Percentiles rank a stretch among this genome's conserved stretches.
Conservation (phyloP, 225 moss, liverwort and hornwort species). For the Lunularia cruciata region DNA sequence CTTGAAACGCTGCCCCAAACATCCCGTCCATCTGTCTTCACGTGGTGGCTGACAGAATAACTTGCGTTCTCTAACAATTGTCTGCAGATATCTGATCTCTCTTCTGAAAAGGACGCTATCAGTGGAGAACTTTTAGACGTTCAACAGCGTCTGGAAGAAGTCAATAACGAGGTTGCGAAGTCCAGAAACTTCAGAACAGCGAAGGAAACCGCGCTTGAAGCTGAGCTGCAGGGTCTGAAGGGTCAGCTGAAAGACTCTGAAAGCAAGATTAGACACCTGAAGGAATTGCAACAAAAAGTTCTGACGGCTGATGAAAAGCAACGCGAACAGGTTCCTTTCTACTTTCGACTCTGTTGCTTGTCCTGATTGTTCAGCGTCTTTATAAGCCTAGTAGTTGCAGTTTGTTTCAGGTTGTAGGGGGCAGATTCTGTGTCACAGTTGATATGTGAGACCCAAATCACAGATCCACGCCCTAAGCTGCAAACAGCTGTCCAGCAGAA, state of each 20-base stretch:
- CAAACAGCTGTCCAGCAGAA: no score
- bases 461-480: no score
- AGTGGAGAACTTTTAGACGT: conserved; percentile 23
- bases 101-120: conserved; percentile 9
- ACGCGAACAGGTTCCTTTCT: conserved; percentile 33
- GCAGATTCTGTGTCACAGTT: no score
- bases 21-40: no score
- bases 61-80: no score
- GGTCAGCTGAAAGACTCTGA: conserved; percentile 38
- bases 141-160: conserved; percentile 29
- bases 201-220: conserved; percentile 42
- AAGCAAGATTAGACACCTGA: conserved; percentile 31
- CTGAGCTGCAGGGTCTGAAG: conserved; percentile 39
- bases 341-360: not conserved
- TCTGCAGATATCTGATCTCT: conserved; percentile 39
- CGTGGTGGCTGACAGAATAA: no score
- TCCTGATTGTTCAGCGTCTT: no score
- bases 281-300: conserved; percentile 44
- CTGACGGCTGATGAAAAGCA: conserved; percentile 34
- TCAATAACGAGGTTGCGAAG: conserved; percentile 28
- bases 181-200: conserved; percentile 45
- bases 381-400: no score
- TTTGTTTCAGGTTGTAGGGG: no score
- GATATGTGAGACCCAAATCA: no score
- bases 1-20: no score